These are phyloP conservation scores for Trichoderma sp. DNA, from an alignment of 2,329 filamentous ascomycete species.

Conservation along the genomic window DNA sequence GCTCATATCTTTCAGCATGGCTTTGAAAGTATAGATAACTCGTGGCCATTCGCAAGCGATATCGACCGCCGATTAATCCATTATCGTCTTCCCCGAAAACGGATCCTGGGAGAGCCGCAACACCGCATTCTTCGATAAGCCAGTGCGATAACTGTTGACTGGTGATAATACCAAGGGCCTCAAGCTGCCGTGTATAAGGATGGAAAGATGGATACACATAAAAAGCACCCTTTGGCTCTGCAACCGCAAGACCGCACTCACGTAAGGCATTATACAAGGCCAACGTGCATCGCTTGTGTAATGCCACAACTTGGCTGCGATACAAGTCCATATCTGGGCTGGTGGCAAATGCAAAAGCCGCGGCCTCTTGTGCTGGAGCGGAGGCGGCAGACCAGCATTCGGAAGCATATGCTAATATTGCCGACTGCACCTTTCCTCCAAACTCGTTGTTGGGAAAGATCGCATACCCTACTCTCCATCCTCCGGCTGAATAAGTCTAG, in stretches of 20 bases:
- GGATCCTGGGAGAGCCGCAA: neutral
- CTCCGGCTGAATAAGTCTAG: neutral
- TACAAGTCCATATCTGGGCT: neutral
- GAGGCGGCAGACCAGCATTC: constrained; percentile 2
- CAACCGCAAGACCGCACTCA: neutral
- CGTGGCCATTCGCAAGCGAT: neutral
- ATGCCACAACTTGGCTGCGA: neutral
- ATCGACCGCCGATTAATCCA: neutral
- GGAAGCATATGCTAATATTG: neutral
- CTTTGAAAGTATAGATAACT: neutral
- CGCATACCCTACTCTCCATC: neutral
- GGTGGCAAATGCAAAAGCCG: neutral
- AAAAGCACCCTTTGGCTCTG: neutral
- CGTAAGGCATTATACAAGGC: neutral
- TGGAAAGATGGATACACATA: neutral
- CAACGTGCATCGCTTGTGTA: neutral
- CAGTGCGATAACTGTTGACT: neutral
- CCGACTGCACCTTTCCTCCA: neutral
- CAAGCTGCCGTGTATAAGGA: neutral
- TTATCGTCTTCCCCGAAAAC: neutral
- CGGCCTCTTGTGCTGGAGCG: neutral
- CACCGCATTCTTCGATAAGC: neutral
- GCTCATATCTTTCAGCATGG: neutral
- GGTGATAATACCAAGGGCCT: neutral
- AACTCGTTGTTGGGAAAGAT: neutral